These are phyloP conservation scores for Aspergillus leporis DNA, from an alignment of 495 filamentous ascomycete species.

Conservation along the genomic window DNA sequence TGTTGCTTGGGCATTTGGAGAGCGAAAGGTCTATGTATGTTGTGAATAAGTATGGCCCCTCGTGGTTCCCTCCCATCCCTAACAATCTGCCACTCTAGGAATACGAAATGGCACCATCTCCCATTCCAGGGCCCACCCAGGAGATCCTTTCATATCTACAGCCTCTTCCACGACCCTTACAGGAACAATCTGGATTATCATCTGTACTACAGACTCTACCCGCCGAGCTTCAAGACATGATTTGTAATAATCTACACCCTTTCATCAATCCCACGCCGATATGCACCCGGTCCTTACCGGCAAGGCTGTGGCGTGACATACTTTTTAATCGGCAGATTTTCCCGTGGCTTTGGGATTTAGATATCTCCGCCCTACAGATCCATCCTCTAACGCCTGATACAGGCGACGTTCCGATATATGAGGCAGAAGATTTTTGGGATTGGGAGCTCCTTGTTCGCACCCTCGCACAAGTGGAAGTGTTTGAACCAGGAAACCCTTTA, in stretches of 20 bases:
- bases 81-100: background rate
- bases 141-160: no score
- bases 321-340: background rate
- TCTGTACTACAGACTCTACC: background rate
- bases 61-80: background rate
- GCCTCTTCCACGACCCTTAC: background rate
- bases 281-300: background rate
- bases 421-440: background rate
- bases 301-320: background rate
- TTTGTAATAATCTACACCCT: background rate
- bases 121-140: background rate
- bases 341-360: no score
- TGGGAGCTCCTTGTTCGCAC: constrained; percentile 1
- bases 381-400: background rate
- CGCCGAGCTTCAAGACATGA: background rate
- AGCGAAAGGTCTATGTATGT: background rate
- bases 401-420: background rate
- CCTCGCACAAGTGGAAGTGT: constrained; percentile 1
- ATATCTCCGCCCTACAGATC: background rate
- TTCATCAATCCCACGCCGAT: background rate
- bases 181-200: background rate
- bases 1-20: background rate
- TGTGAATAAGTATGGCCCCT: background rate
- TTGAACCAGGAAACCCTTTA: background rate
- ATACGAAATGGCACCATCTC: background rate